phyloP scores from a whole-genome alignment of 768 basidiomycete genomes.

The Galerina marginata region DNA sequence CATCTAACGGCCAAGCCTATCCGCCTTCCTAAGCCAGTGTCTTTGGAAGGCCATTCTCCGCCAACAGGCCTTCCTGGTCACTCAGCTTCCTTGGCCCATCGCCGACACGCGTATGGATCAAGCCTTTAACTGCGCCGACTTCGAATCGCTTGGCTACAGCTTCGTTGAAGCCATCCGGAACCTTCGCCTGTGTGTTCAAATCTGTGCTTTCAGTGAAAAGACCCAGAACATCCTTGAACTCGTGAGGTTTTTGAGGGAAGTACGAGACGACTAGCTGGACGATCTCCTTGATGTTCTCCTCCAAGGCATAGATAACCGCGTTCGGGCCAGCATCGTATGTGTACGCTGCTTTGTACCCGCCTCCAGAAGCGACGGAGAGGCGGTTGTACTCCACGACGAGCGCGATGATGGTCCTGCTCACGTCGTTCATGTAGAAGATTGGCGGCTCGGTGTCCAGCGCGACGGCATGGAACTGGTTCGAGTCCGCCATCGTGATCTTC shows the following conservation, averaged over 20 bases:
- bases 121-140: slow-evolving; percentile 79
- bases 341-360: slow-evolving; percentile 86
- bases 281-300: slow-evolving; percentile 80
- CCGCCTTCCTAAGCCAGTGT: slow-evolving; percentile 38
- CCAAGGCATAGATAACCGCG: slow-evolving; percentile 91
- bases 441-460: slow-evolving; percentile 96
- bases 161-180: slow-evolving; percentile 78
- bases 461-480: slow-evolving; percentile 98
- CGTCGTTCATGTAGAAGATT: slow-evolving; percentile 99
- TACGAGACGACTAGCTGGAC: slow-evolving; percentile 76
- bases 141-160: slow-evolving; percentile 76
- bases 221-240: slow-evolving; percentile 78
- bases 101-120: slow-evolving; percentile 93
- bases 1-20: background rate
- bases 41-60: slow-evolving; percentile 72
- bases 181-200: slow-evolving; percentile 48
- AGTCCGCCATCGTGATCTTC: slow-evolving; percentile 93
- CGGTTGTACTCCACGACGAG: slow-evolving; percentile 94
- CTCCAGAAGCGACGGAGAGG: slow-evolving; percentile 57
- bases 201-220: slow-evolving; percentile 54
- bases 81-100: slow-evolving; percentile 84
- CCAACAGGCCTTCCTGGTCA: slow-evolving; percentile 68
- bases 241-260: slow-evolving; percentile 79
- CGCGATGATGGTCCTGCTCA: slow-evolving; percentile 89
- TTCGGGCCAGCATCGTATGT: slow-evolving; percentile 99